Evolutionary conservation across 352 stramenopile species (phyloP).

Genomic region (Peronosclerospora sorghi): DNA sequence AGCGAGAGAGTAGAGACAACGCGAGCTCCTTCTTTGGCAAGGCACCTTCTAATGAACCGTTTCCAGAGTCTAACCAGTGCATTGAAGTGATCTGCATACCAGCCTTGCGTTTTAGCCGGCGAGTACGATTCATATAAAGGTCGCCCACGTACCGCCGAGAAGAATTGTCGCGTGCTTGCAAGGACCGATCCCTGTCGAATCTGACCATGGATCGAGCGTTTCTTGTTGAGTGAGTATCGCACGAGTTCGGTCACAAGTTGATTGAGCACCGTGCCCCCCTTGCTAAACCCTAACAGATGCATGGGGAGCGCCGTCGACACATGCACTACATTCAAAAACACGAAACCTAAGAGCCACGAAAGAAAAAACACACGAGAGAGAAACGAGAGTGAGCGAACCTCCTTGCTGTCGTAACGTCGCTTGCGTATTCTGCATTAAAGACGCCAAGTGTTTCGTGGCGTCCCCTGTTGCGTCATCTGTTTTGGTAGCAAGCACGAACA

Average conservation of each 20-base stretch:
- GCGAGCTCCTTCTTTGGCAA: constrained; percentile 27
- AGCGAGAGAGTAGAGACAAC: constrained; percentile 22
- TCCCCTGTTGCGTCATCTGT: constrained; percentile 25
- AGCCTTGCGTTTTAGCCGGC: no score
- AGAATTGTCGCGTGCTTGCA: constrained; percentile 28
- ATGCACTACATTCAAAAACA: constrained; percentile 13
- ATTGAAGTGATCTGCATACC: constrained; percentile 41
- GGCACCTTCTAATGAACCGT: constrained; percentile 32
- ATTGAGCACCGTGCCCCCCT: constrained; percentile 54
- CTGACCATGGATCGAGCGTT: constrained; percentile 22
- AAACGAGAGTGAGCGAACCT: constrained; percentile 7
- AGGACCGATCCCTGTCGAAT: constrained; percentile 22
- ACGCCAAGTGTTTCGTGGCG: constrained; percentile 28
- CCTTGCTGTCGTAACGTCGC: constrained; percentile 12
- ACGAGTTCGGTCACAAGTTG: constrained; percentile 59
- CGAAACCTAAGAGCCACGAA: background rate
- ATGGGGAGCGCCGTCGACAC: constrained; percentile 40
- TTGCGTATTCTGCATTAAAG: constrained; percentile 30
- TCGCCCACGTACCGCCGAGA: constrained; percentile 18
- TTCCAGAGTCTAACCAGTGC: constrained; percentile 55
- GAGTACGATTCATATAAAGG: background rate
- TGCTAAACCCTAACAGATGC: constrained; percentile 60
- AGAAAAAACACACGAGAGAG: background rate
- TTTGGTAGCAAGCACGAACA: background rate
- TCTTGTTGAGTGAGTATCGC: constrained; percentile 25